A percentile compares a stretch with the other conserved stretches of the same genome.
phyloP scores from a whole-genome alignment of 1,139 yeast genomes.

The Tardiomyces depauwii region DNA sequence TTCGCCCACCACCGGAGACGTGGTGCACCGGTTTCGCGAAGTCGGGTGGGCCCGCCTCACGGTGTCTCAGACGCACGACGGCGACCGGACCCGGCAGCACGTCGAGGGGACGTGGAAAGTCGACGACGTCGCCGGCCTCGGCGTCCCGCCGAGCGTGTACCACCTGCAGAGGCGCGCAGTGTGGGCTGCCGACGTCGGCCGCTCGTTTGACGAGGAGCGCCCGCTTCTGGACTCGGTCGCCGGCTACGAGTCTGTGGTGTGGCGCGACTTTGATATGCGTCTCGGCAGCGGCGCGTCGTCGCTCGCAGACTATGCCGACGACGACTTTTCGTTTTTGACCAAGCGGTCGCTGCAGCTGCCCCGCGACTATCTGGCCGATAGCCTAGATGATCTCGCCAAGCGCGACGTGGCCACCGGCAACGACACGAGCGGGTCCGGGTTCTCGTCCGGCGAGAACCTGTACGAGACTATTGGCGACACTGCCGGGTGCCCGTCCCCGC shows the following conservation, averaged over 20 bases:
- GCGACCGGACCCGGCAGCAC: too few relatives aligned
- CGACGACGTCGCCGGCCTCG: slow-evolving; percentile 22
- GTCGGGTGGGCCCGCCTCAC: slow-evolving; percentile 26
- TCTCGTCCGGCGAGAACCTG: slow-evolving; percentile 21
- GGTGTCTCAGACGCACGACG: slow-evolving; percentile 12
- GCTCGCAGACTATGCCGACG: slow-evolving; percentile 1
- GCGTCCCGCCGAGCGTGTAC: slow-evolving; percentile 22
- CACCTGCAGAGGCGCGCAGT: slow-evolving; percentile 15
- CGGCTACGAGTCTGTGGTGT: slow-evolving; percentile 16
- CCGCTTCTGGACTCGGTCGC: slow-evolving; percentile 4
- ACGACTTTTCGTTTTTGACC: slow-evolving; percentile 3
- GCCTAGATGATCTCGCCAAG: slow-evolving; percentile 1
- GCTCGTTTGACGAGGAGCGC: slow-evolving; percentile 10
- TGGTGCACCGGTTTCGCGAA: slow-evolving; percentile 11
- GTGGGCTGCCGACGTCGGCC: slow-evolving; percentile 8
- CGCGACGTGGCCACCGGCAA: slow-evolving; percentile 6
- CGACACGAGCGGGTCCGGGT: slow-evolving; percentile 21
- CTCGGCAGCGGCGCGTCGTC: slow-evolving; percentile 1
- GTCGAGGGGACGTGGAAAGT: slow-evolving; percentile 25
- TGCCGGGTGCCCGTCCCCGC: slow-evolving; percentile 25
- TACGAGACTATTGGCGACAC: slow-evolving; percentile 23
- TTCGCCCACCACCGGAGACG: slow-evolving; percentile 12
- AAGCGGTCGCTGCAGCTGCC: neutral
- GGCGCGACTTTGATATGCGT: slow-evolving; percentile 24
- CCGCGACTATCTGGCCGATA: neutral